Evolutionary conservation across 2,329 filamentous ascomycete genomes (phyloP), one percentile per base, ranked within the genome.

Genomic region (Pyrenophora tritici-repentis): DNA sequence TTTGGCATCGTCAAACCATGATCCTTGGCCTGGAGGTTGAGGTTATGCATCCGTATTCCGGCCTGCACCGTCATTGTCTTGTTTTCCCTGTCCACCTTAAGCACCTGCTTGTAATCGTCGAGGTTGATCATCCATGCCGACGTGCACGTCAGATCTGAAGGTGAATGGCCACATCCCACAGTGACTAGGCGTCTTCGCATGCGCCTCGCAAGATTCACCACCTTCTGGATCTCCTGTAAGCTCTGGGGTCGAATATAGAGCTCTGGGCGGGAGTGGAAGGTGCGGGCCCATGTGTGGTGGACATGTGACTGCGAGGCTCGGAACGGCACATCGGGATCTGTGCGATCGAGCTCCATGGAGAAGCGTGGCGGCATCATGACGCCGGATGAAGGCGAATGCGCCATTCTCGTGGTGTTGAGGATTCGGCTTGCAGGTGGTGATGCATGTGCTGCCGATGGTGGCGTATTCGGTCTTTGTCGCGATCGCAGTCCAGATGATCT

Each of bases 61-160:
- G 89, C 88, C 76, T 97, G 83, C 63, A 96, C 88, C 2, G 86
- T 85, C 45, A 96, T 83, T 6, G 88, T 75, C 43, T 86, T 83
- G 9, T 81, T 86, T 33, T 83, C 79, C 43, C 74, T 75, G 67
- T 96, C 86, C 41, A 95, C 80, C 6, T 85, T 81, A 42, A 96
- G 70, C 24, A 97, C 82, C 46, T 83, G 79, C 68, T 85, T 85
- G 76, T 90, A 90, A 58, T 88, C 82, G 78, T 99, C 94, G 55
- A 99, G 84, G 72, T 97, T 97, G 62, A 97, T 80, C 70, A 97
- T 86, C 94, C 94, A 97, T 58, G 89, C 90, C 13, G 90, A 94
- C 4, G 92, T 96, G 75, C 91, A 96, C 4, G 93, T 97, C 36
- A 99, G 78, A 67, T 93, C 88, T 58, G 89, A 95, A 6, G 93